phyloP scores from a whole-genome alignment of 164 flowering plant species.

The Malania oleifera region DNA sequence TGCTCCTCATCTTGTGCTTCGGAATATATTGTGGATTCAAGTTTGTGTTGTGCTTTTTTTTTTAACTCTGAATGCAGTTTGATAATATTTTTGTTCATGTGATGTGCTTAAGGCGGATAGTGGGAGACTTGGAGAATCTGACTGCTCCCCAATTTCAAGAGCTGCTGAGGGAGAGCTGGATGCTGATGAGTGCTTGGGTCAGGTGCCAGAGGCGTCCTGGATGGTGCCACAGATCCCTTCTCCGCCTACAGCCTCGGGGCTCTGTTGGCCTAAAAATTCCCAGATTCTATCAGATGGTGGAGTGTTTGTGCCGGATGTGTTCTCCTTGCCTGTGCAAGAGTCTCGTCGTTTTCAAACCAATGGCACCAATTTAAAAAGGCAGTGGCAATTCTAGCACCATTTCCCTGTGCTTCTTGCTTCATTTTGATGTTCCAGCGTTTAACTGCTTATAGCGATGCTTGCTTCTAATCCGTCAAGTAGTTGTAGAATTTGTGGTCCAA shows the following conservation, averaged over 20 bases:
- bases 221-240: conserved; percentile 63
- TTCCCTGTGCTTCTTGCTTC: neutral
- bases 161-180: conserved; percentile 43
- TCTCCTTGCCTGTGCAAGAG: conserved; percentile 16
- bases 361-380: conserved; percentile 17
- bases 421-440: neutral
- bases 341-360: conserved; percentile 8
- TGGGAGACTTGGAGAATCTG: conserved; percentile 60
- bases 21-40: no score
- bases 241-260: conserved; percentile 74
- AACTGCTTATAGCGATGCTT: neutral
- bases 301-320: conserved; percentile 65
- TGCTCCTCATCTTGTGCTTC: no score
- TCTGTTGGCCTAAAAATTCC: conserved; percentile 53
- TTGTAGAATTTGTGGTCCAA: no score
- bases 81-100: neutral
- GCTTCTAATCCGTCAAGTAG: no score
- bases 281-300: conserved; percentile 24
- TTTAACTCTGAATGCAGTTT: neutral
- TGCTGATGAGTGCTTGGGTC: conserved; percentile 47
- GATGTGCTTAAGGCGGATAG: conserved; percentile 50
- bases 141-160: conserved; percentile 43
- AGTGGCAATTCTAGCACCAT: conserved; percentile 18
- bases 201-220: conserved; percentile 59
- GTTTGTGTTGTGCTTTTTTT: neutral